A percentile compares a stretch with the other conserved stretches of the same genome.
Conservation (phyloP, 495 filamentous ascomycete genomes). For the Penicillium herquei region DNA sequence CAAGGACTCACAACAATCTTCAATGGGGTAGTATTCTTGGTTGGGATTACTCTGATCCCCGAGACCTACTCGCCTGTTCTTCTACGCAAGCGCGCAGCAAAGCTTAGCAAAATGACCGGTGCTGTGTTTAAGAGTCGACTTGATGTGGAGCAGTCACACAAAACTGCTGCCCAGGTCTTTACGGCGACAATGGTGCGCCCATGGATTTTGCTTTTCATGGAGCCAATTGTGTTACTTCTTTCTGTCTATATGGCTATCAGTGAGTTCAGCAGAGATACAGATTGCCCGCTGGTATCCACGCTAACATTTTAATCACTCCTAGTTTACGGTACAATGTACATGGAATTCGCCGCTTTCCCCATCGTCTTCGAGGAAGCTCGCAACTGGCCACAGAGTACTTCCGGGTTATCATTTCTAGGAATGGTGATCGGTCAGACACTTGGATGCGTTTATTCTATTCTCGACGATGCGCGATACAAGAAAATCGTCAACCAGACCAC, state of each 20-base stretch:
- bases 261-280: neutral
- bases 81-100: conserved; percentile 35
- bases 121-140: conserved; percentile 33
- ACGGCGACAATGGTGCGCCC: conserved; percentile 26
- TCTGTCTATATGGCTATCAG: conserved; percentile 62
- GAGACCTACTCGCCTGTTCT: conserved; percentile 51
- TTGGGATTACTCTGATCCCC: conserved; percentile 38
- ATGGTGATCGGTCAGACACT: conserved; percentile 70
- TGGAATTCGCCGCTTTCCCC: conserved; percentile 71
- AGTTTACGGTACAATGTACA: conserved; percentile 66
- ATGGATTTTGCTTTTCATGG: conserved; percentile 24
- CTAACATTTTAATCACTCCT: neutral
- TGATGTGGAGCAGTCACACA: conserved; percentile 6
- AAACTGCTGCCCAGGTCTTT: conserved; percentile 12
- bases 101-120: conserved; percentile 41
- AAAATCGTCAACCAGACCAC: conserved; percentile 2
- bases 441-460: conserved; percentile 43
- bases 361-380: conserved; percentile 66
- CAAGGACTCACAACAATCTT: conserved; percentile 41
- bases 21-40: conserved; percentile 39
- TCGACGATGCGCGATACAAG: conserved; percentile 17
- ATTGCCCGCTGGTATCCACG: too few relatives aligned
- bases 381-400: conserved; percentile 61
- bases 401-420: conserved; percentile 65
- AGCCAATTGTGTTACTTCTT: conserved; percentile 53